Conservation (phyloP, 768 basidiomycete genomes). For the Mycena albidolilacea region DNA sequence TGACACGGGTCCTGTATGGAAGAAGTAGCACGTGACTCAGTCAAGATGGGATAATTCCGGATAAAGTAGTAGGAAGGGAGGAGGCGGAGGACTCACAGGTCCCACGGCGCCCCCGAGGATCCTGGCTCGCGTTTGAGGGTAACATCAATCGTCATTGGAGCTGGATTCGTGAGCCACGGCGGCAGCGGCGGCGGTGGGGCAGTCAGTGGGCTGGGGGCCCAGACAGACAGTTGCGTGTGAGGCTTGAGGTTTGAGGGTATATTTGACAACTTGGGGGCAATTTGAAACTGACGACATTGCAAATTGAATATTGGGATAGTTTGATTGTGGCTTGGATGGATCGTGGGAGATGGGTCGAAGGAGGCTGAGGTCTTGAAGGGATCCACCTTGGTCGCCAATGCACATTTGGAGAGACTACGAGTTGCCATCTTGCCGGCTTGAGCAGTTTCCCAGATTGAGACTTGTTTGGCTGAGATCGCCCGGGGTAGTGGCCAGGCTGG, state of each 20-base stretch:
- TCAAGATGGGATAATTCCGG: not conserved
- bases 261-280: not conserved
- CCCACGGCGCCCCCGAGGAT: not conserved
- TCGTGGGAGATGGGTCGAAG: not conserved
- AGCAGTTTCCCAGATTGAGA: not conserved
- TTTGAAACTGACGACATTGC: not conserved
- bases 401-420: not conserved
- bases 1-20: not conserved
- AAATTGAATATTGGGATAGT: not conserved
- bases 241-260: not conserved
- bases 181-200: not conserved
- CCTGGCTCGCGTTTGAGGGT: not conserved
- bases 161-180: not conserved
- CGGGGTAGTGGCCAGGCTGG: not conserved
- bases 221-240: not conserved
- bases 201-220: not conserved
- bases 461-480: not conserved
- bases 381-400: not conserved
- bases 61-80: slow-evolving; percentile 1
- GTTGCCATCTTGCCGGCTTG: not conserved
- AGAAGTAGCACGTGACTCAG: not conserved
- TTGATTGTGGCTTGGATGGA: not conserved
- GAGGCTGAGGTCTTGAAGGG: not conserved
- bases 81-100: not conserved
- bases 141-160: not conserved